Evolutionary conservation across 768 basidiomycete genomes (phyloP).

Genomic region (Podaxis sp.): DNA sequence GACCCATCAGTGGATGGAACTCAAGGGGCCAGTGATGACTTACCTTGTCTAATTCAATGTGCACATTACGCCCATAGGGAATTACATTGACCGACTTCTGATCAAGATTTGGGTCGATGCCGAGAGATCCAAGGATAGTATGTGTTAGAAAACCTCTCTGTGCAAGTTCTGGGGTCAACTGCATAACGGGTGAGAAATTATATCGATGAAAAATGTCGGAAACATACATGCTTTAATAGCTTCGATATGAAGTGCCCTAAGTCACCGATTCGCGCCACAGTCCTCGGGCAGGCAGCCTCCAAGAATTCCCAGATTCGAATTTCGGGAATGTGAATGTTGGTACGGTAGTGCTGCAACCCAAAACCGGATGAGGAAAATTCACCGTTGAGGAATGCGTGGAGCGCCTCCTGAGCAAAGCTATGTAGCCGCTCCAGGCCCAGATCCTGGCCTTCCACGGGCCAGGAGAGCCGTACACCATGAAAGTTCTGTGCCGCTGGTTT

Average conservation of each 20-base stretch:
- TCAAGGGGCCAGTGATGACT: neutral
- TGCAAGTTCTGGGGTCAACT: neutral
- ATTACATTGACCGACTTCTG: neutral
- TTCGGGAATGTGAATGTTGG: no score
- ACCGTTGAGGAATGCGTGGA: fast-evolving
- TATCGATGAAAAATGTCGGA: neutral
- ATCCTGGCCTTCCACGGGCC: no score
- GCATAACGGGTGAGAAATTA: neutral
- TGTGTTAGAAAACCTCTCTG: neutral
- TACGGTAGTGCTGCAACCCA: no score
- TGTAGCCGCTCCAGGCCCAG: no score
- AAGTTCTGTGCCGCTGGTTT: no score
- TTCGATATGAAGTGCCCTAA: neutral
- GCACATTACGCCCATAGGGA: fast-evolving
- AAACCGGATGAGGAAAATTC: no score
- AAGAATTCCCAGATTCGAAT: no score
- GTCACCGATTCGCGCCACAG: no score
- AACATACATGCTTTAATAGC: neutral
- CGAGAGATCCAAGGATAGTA: neutral
- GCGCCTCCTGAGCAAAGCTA: no score
- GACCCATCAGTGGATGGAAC: neutral
- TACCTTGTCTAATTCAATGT: neutral
- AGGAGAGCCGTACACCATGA: no score
- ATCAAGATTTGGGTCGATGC: neutral
- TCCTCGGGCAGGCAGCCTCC: neutral